A percentile compares a stretch with the other conserved stretches of the same genome.
Conservation (phyloP, 768 basidiomycete genomes). For the Termitomyces sp. region DNA sequence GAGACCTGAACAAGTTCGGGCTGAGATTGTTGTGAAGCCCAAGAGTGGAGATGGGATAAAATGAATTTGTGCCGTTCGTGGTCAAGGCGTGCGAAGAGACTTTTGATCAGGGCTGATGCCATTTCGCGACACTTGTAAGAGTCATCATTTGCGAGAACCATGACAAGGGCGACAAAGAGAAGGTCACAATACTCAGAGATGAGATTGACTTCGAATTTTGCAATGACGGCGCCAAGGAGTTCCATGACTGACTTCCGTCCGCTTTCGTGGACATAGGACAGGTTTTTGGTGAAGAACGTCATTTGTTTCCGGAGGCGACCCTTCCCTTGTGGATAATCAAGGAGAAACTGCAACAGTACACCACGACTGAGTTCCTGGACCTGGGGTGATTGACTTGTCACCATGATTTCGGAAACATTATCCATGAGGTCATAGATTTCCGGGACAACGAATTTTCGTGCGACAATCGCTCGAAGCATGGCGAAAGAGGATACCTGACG, state of each 20-base stretch:
- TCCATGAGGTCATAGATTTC: constrained; percentile 99
- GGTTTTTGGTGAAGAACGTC: constrained; percentile 87
- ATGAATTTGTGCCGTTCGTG: constrained; percentile 49
- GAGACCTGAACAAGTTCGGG: constrained; percentile 65
- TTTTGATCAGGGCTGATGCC: constrained; percentile 79
- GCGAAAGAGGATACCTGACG: constrained; percentile 85
- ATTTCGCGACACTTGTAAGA: constrained; percentile 85
- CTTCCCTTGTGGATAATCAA: constrained; percentile 96
- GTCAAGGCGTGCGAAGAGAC: constrained; percentile 64
- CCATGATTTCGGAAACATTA: constrained; percentile 83
- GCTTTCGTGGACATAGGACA: constrained; percentile 85
- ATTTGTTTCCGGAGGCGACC: constrained; percentile 85
- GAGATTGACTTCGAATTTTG: constrained; percentile 75
- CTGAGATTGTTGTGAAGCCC: constrained; percentile 64
- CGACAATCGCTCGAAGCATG: constrained; percentile 85
- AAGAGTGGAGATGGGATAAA: constrained; percentile 68
- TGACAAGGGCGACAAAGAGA: constrained; percentile 85
- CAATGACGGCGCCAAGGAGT: constrained; percentile 74
- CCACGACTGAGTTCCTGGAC: constrained; percentile 91
- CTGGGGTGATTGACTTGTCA: constrained; percentile 85
- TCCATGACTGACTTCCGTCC: constrained; percentile 95
- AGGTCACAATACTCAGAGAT: constrained; percentile 80
- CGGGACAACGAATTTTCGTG: constrained; percentile 87
- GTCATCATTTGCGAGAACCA: constrained; percentile 92
- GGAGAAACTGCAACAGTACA: constrained; percentile 86